A percentile compares a stretch with the other conserved stretches of the same genome.
These are phyloP conservation scores for Kazachstania bromeliacearum DNA, from an alignment of 805 yeast genomes.

Conservation along the genomic window DNA sequence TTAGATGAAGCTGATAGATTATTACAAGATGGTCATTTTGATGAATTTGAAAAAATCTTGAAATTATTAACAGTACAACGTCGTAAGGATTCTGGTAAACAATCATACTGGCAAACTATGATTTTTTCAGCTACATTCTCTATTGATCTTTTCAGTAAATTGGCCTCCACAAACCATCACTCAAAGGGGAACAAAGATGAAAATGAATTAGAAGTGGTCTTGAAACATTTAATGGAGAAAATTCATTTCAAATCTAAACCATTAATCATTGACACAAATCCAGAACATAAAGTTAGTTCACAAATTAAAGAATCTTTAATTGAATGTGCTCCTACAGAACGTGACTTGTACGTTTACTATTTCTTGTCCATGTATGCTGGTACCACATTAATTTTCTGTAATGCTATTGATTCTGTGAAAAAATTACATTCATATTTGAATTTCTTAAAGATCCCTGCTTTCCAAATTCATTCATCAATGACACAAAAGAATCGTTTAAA, in stretches of 20 bases:
- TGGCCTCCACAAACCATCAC: slow-evolving; percentile 34
- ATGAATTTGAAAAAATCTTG: slow-evolving; percentile 76
- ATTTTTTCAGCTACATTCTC: slow-evolving; percentile 95
- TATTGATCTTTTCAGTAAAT: slow-evolving; percentile 67
- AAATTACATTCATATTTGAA: slow-evolving; percentile 69
- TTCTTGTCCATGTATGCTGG: slow-evolving; percentile 83
- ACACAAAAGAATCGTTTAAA: slow-evolving; percentile 85
- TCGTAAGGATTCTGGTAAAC: slow-evolving; percentile 32
- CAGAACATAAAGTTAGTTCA: slow-evolving; percentile 67
- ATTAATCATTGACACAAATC: slow-evolving; percentile 71
- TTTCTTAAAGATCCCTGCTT: slow-evolving; percentile 55
- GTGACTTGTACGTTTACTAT: slow-evolving; percentile 85
- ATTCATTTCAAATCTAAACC: slow-evolving; percentile 68
- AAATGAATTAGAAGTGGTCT: slow-evolving; percentile 45
- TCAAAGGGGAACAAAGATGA: slow-evolving; percentile 11
- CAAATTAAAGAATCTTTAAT: slow-evolving; percentile 76
- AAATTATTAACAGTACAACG: slow-evolving; percentile 45
- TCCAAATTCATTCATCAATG: slow-evolving; percentile 89
- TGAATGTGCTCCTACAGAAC: slow-evolving; percentile 83
- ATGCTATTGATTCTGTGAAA: slow-evolving; percentile 91
- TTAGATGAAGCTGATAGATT: slow-evolving; percentile 95
- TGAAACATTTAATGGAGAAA: slow-evolving; percentile 56
- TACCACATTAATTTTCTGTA: slow-evolving; percentile 81
- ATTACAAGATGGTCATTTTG: slow-evolving; percentile 92
- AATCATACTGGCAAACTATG: slow-evolving; percentile 61